Percentiles rank a stretch among this genome's conserved stretches.
phyloP scores from a whole-genome alignment of 1,139 yeast genomes.

The Pichia sp. region DNA sequence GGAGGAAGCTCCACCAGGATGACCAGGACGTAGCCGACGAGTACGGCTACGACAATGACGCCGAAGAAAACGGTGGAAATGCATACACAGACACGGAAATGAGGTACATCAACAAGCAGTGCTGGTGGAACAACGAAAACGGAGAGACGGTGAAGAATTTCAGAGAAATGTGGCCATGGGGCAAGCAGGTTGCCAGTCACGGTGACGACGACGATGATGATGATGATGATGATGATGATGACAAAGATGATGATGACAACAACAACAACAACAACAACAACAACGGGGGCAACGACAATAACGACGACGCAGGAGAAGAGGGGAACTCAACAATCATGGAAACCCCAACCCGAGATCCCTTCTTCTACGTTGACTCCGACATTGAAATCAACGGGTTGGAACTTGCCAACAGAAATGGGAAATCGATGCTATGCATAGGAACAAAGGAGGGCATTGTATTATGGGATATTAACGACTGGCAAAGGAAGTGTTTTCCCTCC shows the following conservation, averaged over 20 bases:
- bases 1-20: not conserved
- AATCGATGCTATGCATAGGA: constrained; percentile 40
- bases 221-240: not conserved
- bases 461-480: constrained; percentile 51
- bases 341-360: constrained; percentile 22
- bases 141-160: not conserved
- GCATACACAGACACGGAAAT: not conserved
- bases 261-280: not conserved
- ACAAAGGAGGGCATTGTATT: constrained; percentile 45
- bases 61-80: not conserved
- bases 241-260: not conserved
- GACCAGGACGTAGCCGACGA: not conserved
- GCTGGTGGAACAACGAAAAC: constrained; percentile 14
- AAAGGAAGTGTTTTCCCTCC: constrained; percentile 47
- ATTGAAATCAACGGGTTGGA: constrained; percentile 46
- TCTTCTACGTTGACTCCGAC: constrained; percentile 27
- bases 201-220: not conserved
- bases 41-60: not conserved
- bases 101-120: not conserved
- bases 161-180: constrained; percentile 16
- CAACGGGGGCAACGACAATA: not conserved
- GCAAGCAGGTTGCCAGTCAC: not conserved
- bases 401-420: constrained; percentile 39
- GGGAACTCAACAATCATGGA: not conserved
- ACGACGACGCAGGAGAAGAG: not conserved